These are phyloP conservation scores for Sugiyamaella japonica DNA, from an alignment of 1,139 yeast genomes.

Conservation along the genomic window DNA sequence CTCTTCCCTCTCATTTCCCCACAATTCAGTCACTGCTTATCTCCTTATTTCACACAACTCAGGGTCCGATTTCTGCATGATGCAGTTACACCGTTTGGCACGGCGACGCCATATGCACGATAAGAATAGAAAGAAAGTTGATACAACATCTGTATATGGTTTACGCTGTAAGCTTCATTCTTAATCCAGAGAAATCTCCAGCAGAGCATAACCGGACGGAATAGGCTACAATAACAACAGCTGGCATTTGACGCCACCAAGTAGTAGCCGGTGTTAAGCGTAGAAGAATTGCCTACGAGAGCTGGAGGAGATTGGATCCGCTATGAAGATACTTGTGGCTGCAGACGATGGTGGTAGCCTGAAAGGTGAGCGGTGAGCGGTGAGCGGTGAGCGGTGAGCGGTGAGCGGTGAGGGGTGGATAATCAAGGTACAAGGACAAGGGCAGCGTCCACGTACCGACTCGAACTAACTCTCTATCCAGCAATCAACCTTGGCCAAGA, in stretches of 20 bases:
- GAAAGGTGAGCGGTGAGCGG: conserved; percentile 29
- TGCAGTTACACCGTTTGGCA: not conserved
- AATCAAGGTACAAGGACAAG: too few relatives aligned
- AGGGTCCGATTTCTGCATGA: not conserved
- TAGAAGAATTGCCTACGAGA: conserved; percentile 13
- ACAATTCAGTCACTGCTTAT: not conserved
- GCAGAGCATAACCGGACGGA: too few relatives aligned
- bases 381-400: too few relatives aligned
- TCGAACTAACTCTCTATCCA: not conserved
- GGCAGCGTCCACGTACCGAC: too few relatives aligned
- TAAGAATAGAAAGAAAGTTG: not conserved
- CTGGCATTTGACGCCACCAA: too few relatives aligned
- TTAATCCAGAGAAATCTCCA: too few relatives aligned
- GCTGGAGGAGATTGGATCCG: too few relatives aligned
- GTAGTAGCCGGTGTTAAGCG: too few relatives aligned
- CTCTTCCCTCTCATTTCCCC: too few relatives aligned
- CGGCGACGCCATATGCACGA: conserved; percentile 8
- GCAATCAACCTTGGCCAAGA: conserved; percentile 1
- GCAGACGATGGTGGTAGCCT: conserved; percentile 35
- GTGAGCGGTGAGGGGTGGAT: too few relatives aligned
- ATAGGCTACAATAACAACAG: too few relatives aligned
- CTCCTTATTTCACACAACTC: not conserved
- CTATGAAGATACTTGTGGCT: conserved; percentile 35
- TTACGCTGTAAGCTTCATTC: not conserved
- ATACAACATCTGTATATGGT: not conserved